Conservation (phyloP, 176 grass and related monocot species). For the Panicum miliaceum region DNA sequence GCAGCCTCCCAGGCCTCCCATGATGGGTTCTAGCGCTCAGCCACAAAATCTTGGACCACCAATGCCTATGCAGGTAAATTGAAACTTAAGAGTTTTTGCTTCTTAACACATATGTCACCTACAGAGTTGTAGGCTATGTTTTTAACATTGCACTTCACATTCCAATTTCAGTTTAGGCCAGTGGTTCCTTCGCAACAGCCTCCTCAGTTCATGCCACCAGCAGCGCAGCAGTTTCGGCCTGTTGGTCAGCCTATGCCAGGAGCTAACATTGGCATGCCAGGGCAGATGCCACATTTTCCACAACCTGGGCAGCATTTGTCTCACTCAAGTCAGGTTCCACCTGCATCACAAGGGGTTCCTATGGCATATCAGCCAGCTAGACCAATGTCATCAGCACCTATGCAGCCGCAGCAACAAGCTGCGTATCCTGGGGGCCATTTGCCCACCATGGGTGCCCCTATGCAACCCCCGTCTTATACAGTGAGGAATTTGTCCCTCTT, state of each 20-base stretch:
- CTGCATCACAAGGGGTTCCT: constrained; percentile 71
- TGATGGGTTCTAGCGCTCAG: constrained; percentile 56
- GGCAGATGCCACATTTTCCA: constrained; percentile 59
- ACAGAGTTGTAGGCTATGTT: constrained; percentile 32
- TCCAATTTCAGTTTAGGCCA: constrained; percentile 66
- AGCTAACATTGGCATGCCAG: constrained; percentile 58
- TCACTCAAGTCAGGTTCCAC: constrained; percentile 56
- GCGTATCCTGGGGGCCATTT: constrained; percentile 53
- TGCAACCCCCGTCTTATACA: constrained; percentile 65
- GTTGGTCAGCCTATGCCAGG: constrained; percentile 60
- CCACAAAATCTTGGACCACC: constrained; percentile 83
- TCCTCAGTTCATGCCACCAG: constrained; percentile 60
- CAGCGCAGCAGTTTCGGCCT: constrained; percentile 59
- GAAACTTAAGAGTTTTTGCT: neutral
- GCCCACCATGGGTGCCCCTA: constrained; percentile 60
- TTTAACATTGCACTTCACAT: constrained; percentile 23
- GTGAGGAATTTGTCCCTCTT: constrained; percentile 47
- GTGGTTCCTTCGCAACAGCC: constrained; percentile 64
- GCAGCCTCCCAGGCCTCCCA: constrained; percentile 80
- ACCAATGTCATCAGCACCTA: constrained; percentile 61
- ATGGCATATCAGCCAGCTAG: constrained; percentile 66
- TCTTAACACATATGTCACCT: constrained; percentile 28
- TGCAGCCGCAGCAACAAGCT: constrained; percentile 47
- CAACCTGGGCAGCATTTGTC: constrained; percentile 67
- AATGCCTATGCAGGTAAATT: constrained; percentile 85